A percentile compares a stretch with the other conserved stretches of the same genome.
These are phyloP conservation scores for Neurospora sp. DNA, from an alignment of 495 filamentous ascomycete genomes.

Conservation along the genomic window DNA sequence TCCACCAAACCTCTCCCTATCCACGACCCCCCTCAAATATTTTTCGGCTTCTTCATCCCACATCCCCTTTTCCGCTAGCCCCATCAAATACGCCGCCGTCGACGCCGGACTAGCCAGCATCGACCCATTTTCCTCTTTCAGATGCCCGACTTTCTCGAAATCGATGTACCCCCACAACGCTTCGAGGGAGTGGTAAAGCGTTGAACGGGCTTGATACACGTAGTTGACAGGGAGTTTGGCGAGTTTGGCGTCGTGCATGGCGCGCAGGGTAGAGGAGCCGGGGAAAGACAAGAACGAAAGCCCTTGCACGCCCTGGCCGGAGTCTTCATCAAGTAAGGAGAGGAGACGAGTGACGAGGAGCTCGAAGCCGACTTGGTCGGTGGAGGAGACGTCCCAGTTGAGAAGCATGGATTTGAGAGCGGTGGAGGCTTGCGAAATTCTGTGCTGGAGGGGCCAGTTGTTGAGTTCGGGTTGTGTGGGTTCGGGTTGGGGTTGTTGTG, in stretches of 20 bases:
- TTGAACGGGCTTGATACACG: neutral
- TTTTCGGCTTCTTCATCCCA: neutral
- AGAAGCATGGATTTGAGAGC: neutral
- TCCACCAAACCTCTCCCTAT: neutral
- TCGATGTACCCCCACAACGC: neutral
- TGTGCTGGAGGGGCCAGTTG: neutral
- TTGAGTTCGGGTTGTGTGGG: neutral
- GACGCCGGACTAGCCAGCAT: neutral
- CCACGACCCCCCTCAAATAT: neutral
- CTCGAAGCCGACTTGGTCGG: neutral
- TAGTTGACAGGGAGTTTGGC: neutral
- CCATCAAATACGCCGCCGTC: neutral
- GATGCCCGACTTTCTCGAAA: neutral
- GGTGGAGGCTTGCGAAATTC: rapidly evolving
- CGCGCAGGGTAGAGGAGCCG: neutral
- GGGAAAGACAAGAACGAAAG: neutral
- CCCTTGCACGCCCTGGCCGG: neutral
- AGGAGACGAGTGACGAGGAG: neutral
- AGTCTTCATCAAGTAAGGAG: neutral
- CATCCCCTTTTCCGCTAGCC: neutral
- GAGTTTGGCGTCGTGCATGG: neutral
- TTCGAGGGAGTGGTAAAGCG: neutral
- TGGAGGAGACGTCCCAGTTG: neutral
- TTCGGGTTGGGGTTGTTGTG: neutral
- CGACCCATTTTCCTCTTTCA: neutral